Percentiles rank a stretch among this genome's conserved stretches.
These are phyloP conservation scores for Cyclotella sp. DNA, from an alignment of 108 stramenopile species.

Conservation along the genomic window DNA sequence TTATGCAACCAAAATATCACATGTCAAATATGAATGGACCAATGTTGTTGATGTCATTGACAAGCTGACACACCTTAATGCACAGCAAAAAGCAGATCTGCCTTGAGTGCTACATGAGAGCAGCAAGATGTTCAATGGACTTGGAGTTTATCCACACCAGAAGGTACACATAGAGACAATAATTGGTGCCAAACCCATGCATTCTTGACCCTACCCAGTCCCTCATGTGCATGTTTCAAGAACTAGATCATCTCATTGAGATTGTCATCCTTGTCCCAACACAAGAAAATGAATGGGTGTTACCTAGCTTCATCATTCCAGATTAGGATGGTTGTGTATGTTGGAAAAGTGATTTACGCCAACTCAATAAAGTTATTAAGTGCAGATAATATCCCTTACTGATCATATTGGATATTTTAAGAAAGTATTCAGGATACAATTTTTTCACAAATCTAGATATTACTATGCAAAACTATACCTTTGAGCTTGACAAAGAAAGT, in stretches of 20 bases:
- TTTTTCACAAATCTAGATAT: constrained; percentile 34
- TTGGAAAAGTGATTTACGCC: neutral
- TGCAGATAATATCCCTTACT: neutral
- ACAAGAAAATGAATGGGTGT: constrained; percentile 1
- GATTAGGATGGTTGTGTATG: neutral
- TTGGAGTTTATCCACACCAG: neutral
- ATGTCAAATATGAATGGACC: neutral
- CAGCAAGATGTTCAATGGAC: neutral
- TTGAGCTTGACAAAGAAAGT: constrained; percentile 22
- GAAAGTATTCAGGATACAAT: constrained; percentile 15
- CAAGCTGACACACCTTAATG: neutral
- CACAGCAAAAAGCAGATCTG: neutral
- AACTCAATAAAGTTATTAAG: neutral
- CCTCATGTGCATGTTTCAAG: neutral
- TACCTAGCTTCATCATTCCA: neutral
- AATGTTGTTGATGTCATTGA: neutral
- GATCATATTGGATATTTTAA: constrained; percentile 20
- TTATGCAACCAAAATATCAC: neutral
- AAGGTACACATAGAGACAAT: no score
- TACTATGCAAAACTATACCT: constrained; percentile 37
- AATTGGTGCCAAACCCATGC: neutral
- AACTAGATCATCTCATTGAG: neutral
- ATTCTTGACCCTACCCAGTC: neutral
- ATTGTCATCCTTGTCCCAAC: neutral
- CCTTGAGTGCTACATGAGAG: neutral